phyloP scores from a whole-genome alignment of 768 basidiomycete genomes.

The Phlegmacium glaucopus region DNA sequence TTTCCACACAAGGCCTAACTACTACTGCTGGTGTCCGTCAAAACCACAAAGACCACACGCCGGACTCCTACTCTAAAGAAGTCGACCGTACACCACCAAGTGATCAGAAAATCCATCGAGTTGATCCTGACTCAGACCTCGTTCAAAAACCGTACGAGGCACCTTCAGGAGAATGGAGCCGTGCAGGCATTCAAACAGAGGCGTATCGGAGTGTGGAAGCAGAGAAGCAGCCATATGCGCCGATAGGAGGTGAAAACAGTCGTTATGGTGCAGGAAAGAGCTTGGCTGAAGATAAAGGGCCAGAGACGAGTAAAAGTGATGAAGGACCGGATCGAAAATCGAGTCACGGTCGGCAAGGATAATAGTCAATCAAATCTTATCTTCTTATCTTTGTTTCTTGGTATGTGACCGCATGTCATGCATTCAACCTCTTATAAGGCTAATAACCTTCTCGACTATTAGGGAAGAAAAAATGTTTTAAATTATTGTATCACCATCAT shows the following conservation, averaged over 20 bases:
- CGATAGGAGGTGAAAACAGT: constrained; percentile 27
- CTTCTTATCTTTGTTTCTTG: too few relatives aligned
- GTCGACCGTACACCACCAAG: constrained; percentile 40
- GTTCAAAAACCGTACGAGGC: constrained; percentile 49
- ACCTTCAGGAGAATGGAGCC: constrained; percentile 43
- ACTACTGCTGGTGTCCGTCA: neutral
- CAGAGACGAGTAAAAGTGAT: constrained; percentile 27
- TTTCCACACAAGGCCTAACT: neutral
- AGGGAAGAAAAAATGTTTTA: too few relatives aligned
- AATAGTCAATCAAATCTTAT: neutral
- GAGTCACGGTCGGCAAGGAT: constrained; percentile 27
- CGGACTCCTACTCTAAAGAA: constrained; percentile 47
- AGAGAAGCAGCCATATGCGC: constrained; percentile 28
- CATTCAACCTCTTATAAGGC: too few relatives aligned
- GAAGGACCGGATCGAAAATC: constrained; percentile 37
- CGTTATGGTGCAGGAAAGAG: constrained; percentile 24
- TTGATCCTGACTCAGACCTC: constrained; percentile 41
- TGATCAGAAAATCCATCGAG: constrained; percentile 39
- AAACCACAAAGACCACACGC: constrained; percentile 24
- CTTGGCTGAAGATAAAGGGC: constrained; percentile 28
- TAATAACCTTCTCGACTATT: too few relatives aligned
- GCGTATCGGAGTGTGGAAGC: constrained; percentile 28
- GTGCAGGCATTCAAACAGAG: constrained; percentile 34
- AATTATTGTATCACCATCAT: too few relatives aligned
- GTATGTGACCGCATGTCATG: too few relatives aligned